Evolutionary conservation across 306 rosid species (phyloP), one percentile per base, ranked within the genome.

Genomic region (Canavalia gladiata): DNA sequence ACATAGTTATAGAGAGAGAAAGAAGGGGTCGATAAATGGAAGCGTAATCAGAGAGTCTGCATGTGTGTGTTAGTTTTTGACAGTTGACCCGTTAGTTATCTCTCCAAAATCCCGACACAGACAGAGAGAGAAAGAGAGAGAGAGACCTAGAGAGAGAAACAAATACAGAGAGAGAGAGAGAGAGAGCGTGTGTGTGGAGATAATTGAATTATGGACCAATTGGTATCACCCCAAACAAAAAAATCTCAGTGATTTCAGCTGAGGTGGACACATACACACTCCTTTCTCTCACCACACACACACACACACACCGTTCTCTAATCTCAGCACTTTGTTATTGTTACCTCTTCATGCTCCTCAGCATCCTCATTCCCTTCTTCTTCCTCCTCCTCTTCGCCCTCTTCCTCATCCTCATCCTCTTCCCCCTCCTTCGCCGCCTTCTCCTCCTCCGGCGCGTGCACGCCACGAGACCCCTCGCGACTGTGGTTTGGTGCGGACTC

Each of bases 81-180:
- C 97, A 87, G 94, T 91, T 95, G 97, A 89, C 94, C 72, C 68
- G 87, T 79, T 89, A 89, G 92, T 90, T 89, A 80, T 74, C 80
- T 68, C 90, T 60, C 91, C 87, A 80, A 87, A 82, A 78, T 67
- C 91, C 94, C 94, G 88, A 93, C 91, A 89, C 83, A 57, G 89
- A 87, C 86, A 84, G 84, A 83, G 75, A 37, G 41, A 37, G 41
- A 37, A 4, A 83, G 89, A 74, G 88, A 81, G 86, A 79, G 60
- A 72, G 46, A 54, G 57, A 76, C 88, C 77, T 79, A 80, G 84
- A 81, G 88, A 84, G 82, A 87, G 90, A 86, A 68, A 79, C 30
- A 58, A 65, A 77, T 2, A 60, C 67, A 59, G 84, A 82, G 42
- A 68, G 33, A 42, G 28, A 68, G 33, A 42, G 28, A 83, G 72